These are phyloP conservation scores for Eucalyptus cloeziana DNA, from an alignment of 345 rosid species.

Conservation along the genomic window DNA sequence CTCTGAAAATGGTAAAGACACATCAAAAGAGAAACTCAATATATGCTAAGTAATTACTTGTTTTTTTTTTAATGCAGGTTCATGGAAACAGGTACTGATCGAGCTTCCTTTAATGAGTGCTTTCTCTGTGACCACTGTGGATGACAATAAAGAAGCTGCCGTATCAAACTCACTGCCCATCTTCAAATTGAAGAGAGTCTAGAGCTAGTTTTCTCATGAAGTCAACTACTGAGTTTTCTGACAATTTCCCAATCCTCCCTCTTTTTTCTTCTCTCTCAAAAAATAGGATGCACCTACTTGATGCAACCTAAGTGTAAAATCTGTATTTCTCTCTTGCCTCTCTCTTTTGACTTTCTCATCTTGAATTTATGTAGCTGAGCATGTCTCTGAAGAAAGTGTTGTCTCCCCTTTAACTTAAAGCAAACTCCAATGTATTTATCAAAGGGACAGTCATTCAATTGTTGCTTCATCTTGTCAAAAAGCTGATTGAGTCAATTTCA, in stretches of 20 bases:
- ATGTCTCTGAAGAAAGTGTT: not conserved
- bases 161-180: not conserved
- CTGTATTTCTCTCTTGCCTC: not conserved
- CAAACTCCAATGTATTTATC: not conserved
- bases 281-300: not conserved
- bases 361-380: not conserved
- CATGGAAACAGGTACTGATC: slow-evolving; percentile 6
- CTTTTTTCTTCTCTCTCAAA: not conserved
- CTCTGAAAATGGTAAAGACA: not conserved
- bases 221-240: not conserved
- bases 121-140: not conserved
- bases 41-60: not conserved
- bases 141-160: not conserved
- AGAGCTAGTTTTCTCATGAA: not conserved
- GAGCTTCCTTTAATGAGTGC: not conserved
- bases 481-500: not conserved
- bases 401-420: not conserved
- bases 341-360: not conserved
- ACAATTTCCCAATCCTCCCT: not conserved
- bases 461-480: not conserved
- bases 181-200: not conserved
- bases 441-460: not conserved
- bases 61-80: slow-evolving; percentile 4
- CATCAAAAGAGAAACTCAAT: not conserved
- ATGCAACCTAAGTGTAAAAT: not conserved